These are phyloP conservation scores for Epichloe gansuensis DNA, from an alignment of 2,329 filamentous ascomycete species.

Conservation along the genomic window DNA sequence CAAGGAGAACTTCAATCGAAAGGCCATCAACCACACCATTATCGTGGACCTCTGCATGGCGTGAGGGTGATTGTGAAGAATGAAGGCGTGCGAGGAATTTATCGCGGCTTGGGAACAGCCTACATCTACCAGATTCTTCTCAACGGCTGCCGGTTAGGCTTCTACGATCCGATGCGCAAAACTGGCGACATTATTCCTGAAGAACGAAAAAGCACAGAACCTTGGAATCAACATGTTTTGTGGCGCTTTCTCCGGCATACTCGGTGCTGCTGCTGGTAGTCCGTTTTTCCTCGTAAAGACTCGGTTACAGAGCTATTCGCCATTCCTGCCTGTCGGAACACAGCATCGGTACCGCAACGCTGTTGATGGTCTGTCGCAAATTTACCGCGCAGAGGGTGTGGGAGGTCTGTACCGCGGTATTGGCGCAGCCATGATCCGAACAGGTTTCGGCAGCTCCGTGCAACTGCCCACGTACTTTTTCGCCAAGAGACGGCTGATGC, in stretches of 20 bases:
- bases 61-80: constrained; percentile 82
- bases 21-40: constrained; percentile 73
- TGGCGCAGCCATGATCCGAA: constrained; percentile 86
- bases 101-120: constrained; percentile 81
- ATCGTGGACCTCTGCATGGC: constrained; percentile 83
- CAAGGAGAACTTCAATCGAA: constrained; percentile 91
- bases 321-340: constrained; percentile 88
- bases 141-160: constrained; percentile 91
- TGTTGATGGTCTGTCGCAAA: constrained; percentile 67
- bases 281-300: constrained; percentile 99
- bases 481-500: constrained; percentile 74
- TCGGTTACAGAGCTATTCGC: constrained; percentile 83
- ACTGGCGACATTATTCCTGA: constrained; percentile 57
- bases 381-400: constrained; percentile 66
- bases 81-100: constrained; percentile 74
- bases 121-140: constrained; percentile 95
- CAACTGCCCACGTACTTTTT: constrained; percentile 98
- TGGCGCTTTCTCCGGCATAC: constrained; percentile 76
- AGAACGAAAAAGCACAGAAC: constrained; percentile 64
- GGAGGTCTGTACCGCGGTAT: constrained; percentile 82
- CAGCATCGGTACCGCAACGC: constrained; percentile 88
- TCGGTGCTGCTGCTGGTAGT: constrained; percentile 85
- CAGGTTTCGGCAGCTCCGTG: constrained; percentile 89
- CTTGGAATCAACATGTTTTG: constrained; percentile 88
- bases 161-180: constrained; percentile 89